phyloP scores from a whole-genome alignment of 805 yeast genomes.

The Ogataea glucozyma region DNA sequence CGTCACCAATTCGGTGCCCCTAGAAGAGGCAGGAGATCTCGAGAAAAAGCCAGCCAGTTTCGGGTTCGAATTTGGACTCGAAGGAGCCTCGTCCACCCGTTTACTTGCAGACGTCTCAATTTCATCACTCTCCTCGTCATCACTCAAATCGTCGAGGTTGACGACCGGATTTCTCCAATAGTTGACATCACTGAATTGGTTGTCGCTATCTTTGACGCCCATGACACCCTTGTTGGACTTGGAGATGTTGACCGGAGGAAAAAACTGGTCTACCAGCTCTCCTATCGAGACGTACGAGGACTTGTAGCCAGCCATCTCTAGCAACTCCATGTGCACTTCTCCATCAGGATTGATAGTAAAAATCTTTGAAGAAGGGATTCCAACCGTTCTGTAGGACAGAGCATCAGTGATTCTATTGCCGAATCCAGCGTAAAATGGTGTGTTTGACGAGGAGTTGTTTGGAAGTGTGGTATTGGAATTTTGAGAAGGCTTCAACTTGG shows the following conservation, averaged over 20 bases:
- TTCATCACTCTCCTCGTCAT: slow-evolving; percentile 41
- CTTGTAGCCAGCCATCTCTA: slow-evolving; percentile 90
- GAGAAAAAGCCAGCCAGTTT: slow-evolving; percentile 22
- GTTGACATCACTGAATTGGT: slow-evolving; percentile 80
- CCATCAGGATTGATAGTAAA: slow-evolving; percentile 96
- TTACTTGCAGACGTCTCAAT: slow-evolving; percentile 28
- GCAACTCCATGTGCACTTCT: slow-evolving; percentile 94
- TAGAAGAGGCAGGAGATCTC: slow-evolving; percentile 19
- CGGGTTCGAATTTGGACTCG: slow-evolving; percentile 18
- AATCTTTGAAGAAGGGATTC: slow-evolving; percentile 89
- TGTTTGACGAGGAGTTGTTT: slow-evolving; percentile 37
- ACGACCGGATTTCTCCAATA: slow-evolving; percentile 87
- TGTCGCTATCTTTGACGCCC: slow-evolving; percentile 42
- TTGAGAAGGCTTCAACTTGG: no score
- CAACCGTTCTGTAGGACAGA: slow-evolving; percentile 87
- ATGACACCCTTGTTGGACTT: slow-evolving; percentile 18
- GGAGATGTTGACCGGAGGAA: slow-evolving; percentile 69
- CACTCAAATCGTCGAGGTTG: slow-evolving; percentile 61
- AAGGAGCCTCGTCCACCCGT: slow-evolving; percentile 8
- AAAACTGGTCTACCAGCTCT: slow-evolving; percentile 94
- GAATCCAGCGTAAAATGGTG: slow-evolving; percentile 96
- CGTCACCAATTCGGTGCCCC: no score
- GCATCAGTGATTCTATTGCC: slow-evolving; percentile 98
- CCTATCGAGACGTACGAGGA: slow-evolving; percentile 87
- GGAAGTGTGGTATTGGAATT: neutral